Conservation (phyloP, 371 early-diverging fungal species). For the Mucor racemosus region DNA sequence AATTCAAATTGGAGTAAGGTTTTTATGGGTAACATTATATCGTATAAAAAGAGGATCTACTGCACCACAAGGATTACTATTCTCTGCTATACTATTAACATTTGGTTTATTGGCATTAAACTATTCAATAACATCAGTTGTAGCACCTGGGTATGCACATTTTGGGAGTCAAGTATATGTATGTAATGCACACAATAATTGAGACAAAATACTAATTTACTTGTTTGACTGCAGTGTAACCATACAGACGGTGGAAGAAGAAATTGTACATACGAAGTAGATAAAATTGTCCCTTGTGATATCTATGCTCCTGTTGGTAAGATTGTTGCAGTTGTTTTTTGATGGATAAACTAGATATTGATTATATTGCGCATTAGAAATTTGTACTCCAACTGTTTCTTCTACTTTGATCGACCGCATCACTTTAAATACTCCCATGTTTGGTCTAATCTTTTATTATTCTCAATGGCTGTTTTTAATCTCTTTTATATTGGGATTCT, state of each 20-base stretch:
- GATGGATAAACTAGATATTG: slow-evolving; percentile 29
- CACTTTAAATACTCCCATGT: slow-evolving; percentile 53
- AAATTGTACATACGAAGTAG: slow-evolving; percentile 56
- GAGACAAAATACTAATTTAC: not conserved
- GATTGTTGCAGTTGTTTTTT: not conserved
- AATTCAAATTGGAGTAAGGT: slow-evolving; percentile 55
- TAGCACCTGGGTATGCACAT: slow-evolving; percentile 72
- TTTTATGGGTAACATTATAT: slow-evolving; percentile 63
- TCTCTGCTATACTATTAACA: slow-evolving; percentile 55
- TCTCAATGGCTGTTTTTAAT: slow-evolving; percentile 58
- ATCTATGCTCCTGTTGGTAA: slow-evolving; percentile 55
- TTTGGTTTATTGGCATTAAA: slow-evolving; percentile 64
- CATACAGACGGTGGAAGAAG: slow-evolving; percentile 48
- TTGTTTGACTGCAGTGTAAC: slow-evolving; percentile 54
- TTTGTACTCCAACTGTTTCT: slow-evolving; percentile 65
- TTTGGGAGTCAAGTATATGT: slow-evolving; percentile 75
- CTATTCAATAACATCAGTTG: slow-evolving; percentile 61
- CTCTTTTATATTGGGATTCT: slow-evolving; percentile 44
- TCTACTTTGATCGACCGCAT: slow-evolving; percentile 58
- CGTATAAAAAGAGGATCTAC: slow-evolving; percentile 51
- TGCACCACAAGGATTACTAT: slow-evolving; percentile 62
- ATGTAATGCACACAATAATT: slow-evolving; percentile 28
- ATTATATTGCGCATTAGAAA: slow-evolving; percentile 23
- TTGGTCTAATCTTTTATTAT: slow-evolving; percentile 60
- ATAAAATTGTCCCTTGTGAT: slow-evolving; percentile 63